A percentile compares a stretch with the other conserved stretches of the same genome.
These are phyloP conservation scores for Apocynum venetum DNA, from an alignment of 257 asterid genomes.

Conservation along the genomic window DNA sequence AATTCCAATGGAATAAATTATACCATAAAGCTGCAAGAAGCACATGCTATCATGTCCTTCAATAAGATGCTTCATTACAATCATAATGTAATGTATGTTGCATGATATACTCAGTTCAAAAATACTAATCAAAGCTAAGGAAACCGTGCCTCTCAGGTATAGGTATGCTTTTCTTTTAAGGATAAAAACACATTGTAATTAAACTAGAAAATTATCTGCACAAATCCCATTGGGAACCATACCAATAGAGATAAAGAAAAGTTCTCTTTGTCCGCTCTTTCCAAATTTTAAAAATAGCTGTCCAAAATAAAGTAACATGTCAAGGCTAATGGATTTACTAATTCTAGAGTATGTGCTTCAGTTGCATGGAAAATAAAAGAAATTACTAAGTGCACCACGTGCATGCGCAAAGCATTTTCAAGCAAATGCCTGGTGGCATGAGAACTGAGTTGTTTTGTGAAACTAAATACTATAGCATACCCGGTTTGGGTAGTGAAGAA, in stretches of 20 bases:
- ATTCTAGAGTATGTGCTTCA: background rate
- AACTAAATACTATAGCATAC: background rate
- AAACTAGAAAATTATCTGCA: background rate
- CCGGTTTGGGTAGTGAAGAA: background rate
- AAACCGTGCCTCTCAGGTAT: background rate
- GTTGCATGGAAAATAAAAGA: background rate
- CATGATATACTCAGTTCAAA: background rate
- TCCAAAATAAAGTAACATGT: background rate
- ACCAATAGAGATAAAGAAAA: background rate
- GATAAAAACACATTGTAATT: background rate
- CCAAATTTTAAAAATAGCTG: background rate
- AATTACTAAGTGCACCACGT: background rate
- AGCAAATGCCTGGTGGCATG: background rate
- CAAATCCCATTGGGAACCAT: background rate
- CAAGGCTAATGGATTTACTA: background rate
- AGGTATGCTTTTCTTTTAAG: background rate
- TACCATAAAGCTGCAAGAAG: background rate
- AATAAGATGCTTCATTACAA: background rate
- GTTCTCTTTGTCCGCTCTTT: background rate
- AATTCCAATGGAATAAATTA: constrained; percentile 3
- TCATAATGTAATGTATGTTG: no score
- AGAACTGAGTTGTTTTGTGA: background rate
- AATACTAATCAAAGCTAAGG: background rate
- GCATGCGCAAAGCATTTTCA: background rate
- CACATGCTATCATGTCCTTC: background rate